A percentile compares a stretch with the other conserved stretches of the same genome.
These are phyloP conservation scores for Rosa persica DNA, from an alignment of 306 rosid species.

Conservation along the genomic window DNA sequence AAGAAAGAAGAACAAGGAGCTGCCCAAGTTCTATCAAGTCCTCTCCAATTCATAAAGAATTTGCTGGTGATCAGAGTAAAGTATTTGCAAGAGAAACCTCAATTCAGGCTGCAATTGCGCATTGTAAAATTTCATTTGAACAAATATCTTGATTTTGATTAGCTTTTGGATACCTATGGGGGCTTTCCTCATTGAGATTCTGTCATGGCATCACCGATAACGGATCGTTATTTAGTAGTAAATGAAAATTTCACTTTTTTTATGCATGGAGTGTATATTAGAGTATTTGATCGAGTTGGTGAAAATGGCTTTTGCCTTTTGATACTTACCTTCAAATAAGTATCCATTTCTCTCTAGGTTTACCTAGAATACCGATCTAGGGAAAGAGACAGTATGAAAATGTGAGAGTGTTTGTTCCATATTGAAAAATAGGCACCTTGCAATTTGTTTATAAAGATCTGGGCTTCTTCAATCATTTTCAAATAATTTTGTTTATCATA, in stretches of 20 bases:
- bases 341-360: too few relatives aligned
- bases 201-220: neutral
- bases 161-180: neutral
- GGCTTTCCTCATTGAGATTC: neutral
- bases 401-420: too few relatives aligned
- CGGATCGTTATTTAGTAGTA: neutral
- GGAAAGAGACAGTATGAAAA: too few relatives aligned
- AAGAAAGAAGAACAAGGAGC: conserved; percentile 33
- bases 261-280: too few relatives aligned
- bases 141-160: conserved; percentile 34
- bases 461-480: too few relatives aligned
- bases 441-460: too few relatives aligned
- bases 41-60: conserved; percentile 47
- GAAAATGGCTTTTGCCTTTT: too few relatives aligned
- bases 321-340: too few relatives aligned
- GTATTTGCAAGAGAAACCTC: conserved; percentile 34
- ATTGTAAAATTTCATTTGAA: conserved; percentile 52
- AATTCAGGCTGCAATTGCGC: conserved; percentile 61
- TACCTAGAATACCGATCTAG: too few relatives aligned
- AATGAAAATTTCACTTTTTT: neutral
- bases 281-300: too few relatives aligned
- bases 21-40: conserved; percentile 42
- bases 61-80: conserved; percentile 12
- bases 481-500: too few relatives aligned
- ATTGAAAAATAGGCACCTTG: too few relatives aligned